Percentiles rank a stretch among this genome's conserved stretches.
phyloP scores from a whole-genome alignment of 768 basidiomycete species.

The Naganishia antarctica region DNA sequence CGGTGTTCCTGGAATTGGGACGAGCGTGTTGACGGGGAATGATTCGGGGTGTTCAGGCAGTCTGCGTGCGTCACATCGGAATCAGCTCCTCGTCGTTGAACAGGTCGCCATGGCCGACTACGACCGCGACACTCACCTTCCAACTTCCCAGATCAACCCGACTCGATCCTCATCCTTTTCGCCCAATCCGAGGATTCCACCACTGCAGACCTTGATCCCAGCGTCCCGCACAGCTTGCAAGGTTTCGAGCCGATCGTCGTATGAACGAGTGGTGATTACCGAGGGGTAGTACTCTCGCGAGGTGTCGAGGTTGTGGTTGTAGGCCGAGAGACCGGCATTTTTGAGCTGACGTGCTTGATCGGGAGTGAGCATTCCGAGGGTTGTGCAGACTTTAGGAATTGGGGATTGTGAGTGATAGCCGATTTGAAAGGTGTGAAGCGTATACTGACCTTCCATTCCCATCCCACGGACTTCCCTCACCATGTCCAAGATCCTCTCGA shows the following conservation, averaged over 20 bases:
- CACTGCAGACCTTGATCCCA: slow-evolving; percentile 94
- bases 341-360: slow-evolving; percentile 88
- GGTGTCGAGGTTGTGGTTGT: slow-evolving; percentile 98
- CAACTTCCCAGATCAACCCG: slow-evolving; percentile 87
- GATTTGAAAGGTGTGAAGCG: neutral
- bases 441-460: slow-evolving; percentile 73
- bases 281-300: slow-evolving; percentile 93
- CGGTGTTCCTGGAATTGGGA: slow-evolving; percentile 91
- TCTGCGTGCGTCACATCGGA: slow-evolving; percentile 53
- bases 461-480: slow-evolving; percentile 70
- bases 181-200: slow-evolving; percentile 90
- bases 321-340: slow-evolving; percentile 91
- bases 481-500: slow-evolving; percentile 88
- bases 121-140: slow-evolving; percentile 60
- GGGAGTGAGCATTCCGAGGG: slow-evolving; percentile 90
- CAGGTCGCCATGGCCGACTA: neutral
- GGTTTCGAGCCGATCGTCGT: slow-evolving; percentile 86
- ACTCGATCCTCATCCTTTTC: slow-evolving; percentile 85
- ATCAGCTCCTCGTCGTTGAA: neutral
- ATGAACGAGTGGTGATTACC: slow-evolving; percentile 93
- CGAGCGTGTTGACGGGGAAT: slow-evolving; percentile 95
- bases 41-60: slow-evolving; percentile 97
- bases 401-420: neutral
- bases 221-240: slow-evolving; percentile 86
- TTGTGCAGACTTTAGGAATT: slow-evolving; percentile 70